Evolutionary conservation across 345 rosid species (phyloP).

Genomic region (Raphanus sativus): DNA sequence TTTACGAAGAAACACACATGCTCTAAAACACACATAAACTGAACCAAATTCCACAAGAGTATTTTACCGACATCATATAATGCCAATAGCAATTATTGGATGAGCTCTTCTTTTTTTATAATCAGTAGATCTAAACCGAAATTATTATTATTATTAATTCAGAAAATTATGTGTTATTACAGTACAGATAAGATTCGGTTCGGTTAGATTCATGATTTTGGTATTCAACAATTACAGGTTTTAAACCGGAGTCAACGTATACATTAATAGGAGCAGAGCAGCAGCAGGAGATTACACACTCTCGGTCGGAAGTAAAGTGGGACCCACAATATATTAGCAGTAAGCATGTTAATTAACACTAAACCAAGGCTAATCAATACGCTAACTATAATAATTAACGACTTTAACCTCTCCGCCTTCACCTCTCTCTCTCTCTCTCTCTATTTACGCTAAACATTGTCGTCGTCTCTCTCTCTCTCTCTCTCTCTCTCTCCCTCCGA

Average conservation of each 20-base stretch:
- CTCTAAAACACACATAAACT: background rate
- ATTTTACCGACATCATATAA: slow-evolving; percentile 6
- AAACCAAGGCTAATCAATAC: background rate
- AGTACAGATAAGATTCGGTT: background rate
- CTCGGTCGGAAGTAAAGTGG: slow-evolving; percentile 23
- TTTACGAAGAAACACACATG: background rate
- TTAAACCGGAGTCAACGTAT: slow-evolving; percentile 14
- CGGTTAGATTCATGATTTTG: background rate
- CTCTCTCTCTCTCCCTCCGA: slow-evolving; percentile 31
- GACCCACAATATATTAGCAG: slow-evolving; percentile 11
- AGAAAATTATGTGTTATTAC: too few relatives aligned
- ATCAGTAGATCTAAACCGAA: slow-evolving; percentile 2
- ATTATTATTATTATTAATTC: too few relatives aligned
- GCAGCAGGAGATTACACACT: slow-evolving; percentile 17
- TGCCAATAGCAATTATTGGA: background rate
- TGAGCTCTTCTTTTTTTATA: background rate
- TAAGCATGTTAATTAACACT: slow-evolving; percentile 1
- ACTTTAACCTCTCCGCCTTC: slow-evolving; percentile 25
- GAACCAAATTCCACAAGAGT: background rate
- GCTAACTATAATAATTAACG: slow-evolving; percentile 14
- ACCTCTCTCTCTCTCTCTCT: background rate
- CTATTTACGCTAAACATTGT: slow-evolving; percentile 28
- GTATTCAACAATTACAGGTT: background rate
- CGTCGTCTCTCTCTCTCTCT: slow-evolving; percentile 36
- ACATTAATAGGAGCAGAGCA: background rate